Evolutionary conservation across 1,139 yeast species (phyloP).

Genomic region (Geotrichum citri-aurantii): DNA sequence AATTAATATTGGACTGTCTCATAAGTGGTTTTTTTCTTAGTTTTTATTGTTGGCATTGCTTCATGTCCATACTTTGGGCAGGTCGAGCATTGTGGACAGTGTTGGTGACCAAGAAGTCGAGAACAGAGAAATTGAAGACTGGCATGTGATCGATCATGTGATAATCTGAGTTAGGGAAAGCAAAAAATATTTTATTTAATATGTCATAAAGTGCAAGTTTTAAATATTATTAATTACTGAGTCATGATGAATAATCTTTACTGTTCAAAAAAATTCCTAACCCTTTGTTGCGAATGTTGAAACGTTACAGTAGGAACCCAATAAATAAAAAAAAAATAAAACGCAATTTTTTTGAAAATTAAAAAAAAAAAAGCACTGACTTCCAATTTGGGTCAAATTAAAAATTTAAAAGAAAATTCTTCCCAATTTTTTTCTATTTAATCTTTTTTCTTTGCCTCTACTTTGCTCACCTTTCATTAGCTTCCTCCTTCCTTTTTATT

Average conservation of each 20-base stretch:
- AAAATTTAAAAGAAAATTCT: not conserved
- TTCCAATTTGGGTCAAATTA: not conserved
- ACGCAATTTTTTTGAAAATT: too few species aligned
- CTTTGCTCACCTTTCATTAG: not conserved
- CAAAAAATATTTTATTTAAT: too few species aligned
- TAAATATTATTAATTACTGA: not conserved
- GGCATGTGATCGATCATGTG: not conserved
- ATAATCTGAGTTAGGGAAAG: too few species aligned
- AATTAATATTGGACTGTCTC: too few species aligned
- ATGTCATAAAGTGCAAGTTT: too few species aligned
- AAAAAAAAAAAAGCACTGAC: not conserved
- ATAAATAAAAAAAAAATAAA: not conserved
- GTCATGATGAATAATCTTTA: not conserved
- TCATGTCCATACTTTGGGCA: too few species aligned
- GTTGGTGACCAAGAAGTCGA: not conserved
- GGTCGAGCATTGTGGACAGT: not conserved
- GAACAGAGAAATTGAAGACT: not conserved
- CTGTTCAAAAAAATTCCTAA: not conserved
- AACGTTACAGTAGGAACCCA: not conserved
- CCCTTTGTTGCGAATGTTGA: not conserved
- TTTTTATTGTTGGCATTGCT: too few species aligned
- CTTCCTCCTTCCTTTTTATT: not conserved
- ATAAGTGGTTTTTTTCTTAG: too few species aligned
- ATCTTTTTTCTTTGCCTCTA: not conserved
- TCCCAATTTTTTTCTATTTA: not conserved